Base-by-base conservation (phyloP, 345 rosid genomes). In the Eucalyptus tenuipes region DNA sequence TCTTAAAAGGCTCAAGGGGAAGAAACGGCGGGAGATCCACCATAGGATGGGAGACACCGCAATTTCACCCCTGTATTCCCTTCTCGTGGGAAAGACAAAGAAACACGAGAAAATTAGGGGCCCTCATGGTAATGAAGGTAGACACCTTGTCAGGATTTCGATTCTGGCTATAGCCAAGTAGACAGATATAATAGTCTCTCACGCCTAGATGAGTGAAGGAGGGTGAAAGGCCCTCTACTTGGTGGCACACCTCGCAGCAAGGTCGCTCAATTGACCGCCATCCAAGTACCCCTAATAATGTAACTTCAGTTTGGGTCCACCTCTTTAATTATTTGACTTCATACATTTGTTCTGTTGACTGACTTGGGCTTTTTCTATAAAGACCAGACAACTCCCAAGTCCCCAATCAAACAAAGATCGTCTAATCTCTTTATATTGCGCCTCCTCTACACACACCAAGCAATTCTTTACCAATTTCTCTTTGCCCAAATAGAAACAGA, bases 141-240 rank as follows among this genome's bases (percentile, higher is more conserved):
- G 52, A 49, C 3, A 5, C 1, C 0, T 13, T 1, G 0, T 49
- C 6, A 0, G 0, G 3, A 49, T 3, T 49, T 49, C 1, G 7
- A 49, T 49, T 49, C 2, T 49, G 2, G 6, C 6, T 49, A 49
- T 0, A 1, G 45, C 2, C 1, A 13, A 7, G 17, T 5, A 49
- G 17, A 6, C 4, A 0, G 6, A 16, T 49, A 14, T 49, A 49
- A 49, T 49, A 49, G 50, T 1, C 16, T 49, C 1, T 3, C 17
- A 49, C 7, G 4, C 16, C 6, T 49, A 5, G 49, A 49, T 49
- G 15, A 49, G 49, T 13, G 17, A 49, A 17, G 50, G 0, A 49
- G 50, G 50, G 17, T 49, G 49, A 48, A 49, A 49, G 50, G 0
- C 50, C 1, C 16, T 49, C 3, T 49, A 14, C 50, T 49, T 0